Evolutionary conservation across 1,284 basidiomycete species (phyloP), one percentile per base, ranked within the genome.

Genomic region (Ustilago xerochloae): DNA sequence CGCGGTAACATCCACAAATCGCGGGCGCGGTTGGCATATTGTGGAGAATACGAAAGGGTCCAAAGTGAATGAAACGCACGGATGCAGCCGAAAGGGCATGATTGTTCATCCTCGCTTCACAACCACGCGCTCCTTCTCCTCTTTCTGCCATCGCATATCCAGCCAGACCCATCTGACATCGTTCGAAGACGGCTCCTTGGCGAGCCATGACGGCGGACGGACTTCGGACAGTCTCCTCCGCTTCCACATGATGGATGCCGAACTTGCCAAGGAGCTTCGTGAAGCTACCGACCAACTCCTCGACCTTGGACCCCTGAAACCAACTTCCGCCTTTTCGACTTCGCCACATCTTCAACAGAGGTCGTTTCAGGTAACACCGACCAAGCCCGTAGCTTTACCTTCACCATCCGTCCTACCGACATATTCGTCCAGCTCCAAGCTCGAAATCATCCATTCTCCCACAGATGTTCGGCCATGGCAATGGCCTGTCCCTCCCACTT

Each of bases 241-340:
- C 15, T 5, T 30, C 35, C 16, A 33, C 54, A 50, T 36, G 22
- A 75, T 70, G 72, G 72, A 75, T 7, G 56, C 41, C 9, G 52
- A 75, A 41, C 52, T 77, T n/a, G 61, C 71, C 18, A 57, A 61
- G 22, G 75, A 77, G 43, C 55, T 77, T 3, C 67, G 60, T n/a
- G 59, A 71, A 61, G 75, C 75, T 8, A 68, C 75, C 18, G 45
- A 64, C 29, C 63, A 77, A 29, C 67, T 77, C 22, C 52, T 77
- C 2, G 75, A 75, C 45, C 56, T 74, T 49, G 48, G 35, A 28
- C 49, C 55, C 15, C n/a, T 35, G 24, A 57, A 49, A 13, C 33
- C 55, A n/a, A n/a, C n/a, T 12, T 45, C 48, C 24, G 43, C 56
- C 2, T 58, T 53, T 15, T 30, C 54, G 8, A 9, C 62, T 36